Base-by-base conservation (phyloP, 257 asterid species). In the Paulownia fortunei region DNA sequence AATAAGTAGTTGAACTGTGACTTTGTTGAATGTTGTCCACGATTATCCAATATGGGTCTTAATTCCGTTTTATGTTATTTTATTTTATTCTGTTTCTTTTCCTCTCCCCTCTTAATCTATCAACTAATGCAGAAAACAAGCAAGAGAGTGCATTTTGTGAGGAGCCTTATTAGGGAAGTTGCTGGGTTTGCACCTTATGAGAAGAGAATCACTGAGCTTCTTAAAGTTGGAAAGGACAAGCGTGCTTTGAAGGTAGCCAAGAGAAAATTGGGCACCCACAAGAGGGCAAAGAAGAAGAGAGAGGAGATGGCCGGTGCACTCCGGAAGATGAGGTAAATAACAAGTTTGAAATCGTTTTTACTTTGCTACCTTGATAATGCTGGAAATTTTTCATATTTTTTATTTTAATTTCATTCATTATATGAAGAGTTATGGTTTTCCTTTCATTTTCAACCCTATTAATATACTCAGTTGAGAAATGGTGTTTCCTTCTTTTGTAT, bases 141-240 rank as follows among this genome's bases (percentile, higher is more conserved):
- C 83, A 89, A 91, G 81, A 79, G 94, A 66, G 89, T 91, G 11
- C 94, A 87, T 39, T 89, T 91, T 2, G 97, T 76, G 2, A 87
- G 94, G 85, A 83, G 42, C 77, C 90, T 91, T 5, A 89, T 87
- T 66, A 86, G 96, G 61, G 94, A 91, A 73, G 96, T 91, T 42
- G 94, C 96, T 69, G 96, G 96, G 32, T 87, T 91, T 82, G 94
- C 94, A 0, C 97, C 97, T 6, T 91, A 91, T 37, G 97, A 91
- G 85, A 91, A 91, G 87, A 86, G 97, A 73, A 87, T 91, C 64
- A 89, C 92, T 1, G 97, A 91, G 85, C 97, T 91, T 73, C 92
- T 91, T 34, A 91, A 89, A 73, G 97, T 91, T 36, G 91, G 94
- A 3, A 91, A 91, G 76, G 97, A 91, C 82, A 91, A 91, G 84